phyloP scores from a whole-genome alignment of 768 basidiomycete genomes.

The Erythrobasidium yunnanense region DNA sequence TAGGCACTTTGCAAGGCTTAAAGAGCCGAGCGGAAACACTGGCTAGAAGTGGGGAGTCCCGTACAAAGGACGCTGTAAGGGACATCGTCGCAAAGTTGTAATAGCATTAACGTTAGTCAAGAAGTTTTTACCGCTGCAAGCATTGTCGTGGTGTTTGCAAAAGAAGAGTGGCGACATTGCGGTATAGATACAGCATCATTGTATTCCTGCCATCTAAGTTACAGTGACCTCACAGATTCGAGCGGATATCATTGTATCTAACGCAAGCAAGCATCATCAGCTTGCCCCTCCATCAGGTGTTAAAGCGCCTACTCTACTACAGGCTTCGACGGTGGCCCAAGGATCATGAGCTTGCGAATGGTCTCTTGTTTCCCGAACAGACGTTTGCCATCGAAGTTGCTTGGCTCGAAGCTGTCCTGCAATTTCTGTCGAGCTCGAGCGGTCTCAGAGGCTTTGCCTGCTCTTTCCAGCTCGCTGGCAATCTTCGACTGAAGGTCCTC shows the following conservation, averaged over 20 bases:
- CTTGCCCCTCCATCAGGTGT: not conserved
- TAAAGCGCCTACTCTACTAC: not conserved
- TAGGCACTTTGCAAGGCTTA: slow-evolving; percentile 5
- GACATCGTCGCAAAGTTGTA: not conserved
- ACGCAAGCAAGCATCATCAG: not conserved
- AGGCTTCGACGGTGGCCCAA: not conserved
- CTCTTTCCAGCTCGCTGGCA: not conserved
- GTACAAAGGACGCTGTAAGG: slow-evolving; percentile 17
- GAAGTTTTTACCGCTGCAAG: too few relatives aligned
- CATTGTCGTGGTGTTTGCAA: too few relatives aligned
- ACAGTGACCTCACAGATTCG: too few relatives aligned
- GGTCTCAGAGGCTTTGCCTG: not conserved
- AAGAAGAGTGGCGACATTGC: too few relatives aligned
- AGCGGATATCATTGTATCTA: slow-evolving; percentile 11
- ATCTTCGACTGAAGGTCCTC: not conserved
- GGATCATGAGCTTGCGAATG: not conserved
- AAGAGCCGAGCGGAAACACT: slow-evolving; percentile 27
- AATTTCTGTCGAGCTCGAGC: not conserved
- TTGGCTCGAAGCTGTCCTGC: not conserved
- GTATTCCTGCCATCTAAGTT: too few relatives aligned
- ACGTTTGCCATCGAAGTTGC: not conserved
- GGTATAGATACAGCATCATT: too few relatives aligned
- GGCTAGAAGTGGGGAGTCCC: slow-evolving; percentile 21
- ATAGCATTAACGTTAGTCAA: not conserved
- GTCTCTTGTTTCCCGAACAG: not conserved